phyloP scores from a whole-genome alignment of 768 basidiomycete species.

The Termitomyces sp. region DNA sequence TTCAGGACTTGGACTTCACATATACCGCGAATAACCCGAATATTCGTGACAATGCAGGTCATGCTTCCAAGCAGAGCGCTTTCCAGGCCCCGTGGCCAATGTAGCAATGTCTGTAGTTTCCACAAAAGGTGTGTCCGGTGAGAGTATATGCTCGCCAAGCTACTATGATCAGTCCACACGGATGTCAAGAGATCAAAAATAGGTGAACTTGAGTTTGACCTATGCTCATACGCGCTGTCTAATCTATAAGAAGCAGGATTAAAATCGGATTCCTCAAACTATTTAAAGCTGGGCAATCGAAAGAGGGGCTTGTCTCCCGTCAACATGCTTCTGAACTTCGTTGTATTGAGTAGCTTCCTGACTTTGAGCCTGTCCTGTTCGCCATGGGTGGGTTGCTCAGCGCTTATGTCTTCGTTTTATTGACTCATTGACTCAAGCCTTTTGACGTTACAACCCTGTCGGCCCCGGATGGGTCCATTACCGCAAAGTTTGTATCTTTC shows the following conservation, averaged over 20 bases:
- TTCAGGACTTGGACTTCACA: background rate
- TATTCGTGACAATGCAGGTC: background rate
- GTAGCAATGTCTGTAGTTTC: background rate
- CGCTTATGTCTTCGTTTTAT: no score
- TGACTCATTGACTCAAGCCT: conserved; percentile 25
- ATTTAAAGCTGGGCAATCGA: background rate
- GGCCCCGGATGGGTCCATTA: conserved; percentile 53
- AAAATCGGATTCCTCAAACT: background rate
- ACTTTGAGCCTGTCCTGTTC: conserved; percentile 1
- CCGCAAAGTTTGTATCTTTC: conserved; percentile 53
- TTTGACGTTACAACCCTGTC: conserved; percentile 45
- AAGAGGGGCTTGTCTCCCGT: background rate
- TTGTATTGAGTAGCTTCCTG: background rate
- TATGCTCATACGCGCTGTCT: background rate
- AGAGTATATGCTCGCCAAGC: background rate
- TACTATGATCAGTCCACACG: background rate
- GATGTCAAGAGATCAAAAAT: background rate
- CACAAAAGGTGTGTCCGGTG: background rate
- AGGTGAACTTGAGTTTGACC: background rate
- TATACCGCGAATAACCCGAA: background rate
- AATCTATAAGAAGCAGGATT: background rate
- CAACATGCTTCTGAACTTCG: background rate
- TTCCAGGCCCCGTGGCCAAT: background rate
- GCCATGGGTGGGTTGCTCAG: conserved; percentile 7
- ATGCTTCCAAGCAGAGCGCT: no score